Evolutionary conservation across 2,329 filamentous ascomycete species (phyloP).

Genomic region (Didymella glomerata): DNA sequence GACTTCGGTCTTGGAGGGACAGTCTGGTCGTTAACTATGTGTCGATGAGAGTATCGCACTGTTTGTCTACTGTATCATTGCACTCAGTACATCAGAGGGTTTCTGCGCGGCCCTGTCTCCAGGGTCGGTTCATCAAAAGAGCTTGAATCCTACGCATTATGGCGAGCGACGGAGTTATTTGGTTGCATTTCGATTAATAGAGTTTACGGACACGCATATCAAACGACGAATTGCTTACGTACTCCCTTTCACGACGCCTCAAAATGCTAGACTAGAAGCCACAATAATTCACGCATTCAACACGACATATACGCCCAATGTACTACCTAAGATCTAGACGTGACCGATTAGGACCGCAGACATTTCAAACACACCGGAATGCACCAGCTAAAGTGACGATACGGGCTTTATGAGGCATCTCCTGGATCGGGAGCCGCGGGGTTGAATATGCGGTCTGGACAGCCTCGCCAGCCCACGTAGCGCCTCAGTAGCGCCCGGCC

Average conservation of each 20-base stretch:
- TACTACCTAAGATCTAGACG: not conserved
- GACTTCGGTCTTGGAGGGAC: slow-evolving; percentile 18
- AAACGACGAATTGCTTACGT: slow-evolving; percentile 4
- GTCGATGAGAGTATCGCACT: slow-evolving; percentile 1
- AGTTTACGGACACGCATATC: slow-evolving; percentile 12
- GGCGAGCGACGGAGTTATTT: slow-evolving; percentile 20
- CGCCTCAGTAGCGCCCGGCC: slow-evolving; percentile 8
- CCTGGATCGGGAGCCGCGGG: slow-evolving; percentile 1
- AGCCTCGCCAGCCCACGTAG: slow-evolving; percentile 5
- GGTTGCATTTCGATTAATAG: slow-evolving; percentile 12
- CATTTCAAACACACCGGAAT: not conserved
- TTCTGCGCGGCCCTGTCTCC: not conserved
- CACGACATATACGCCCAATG: not conserved
- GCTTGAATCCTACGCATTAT: slow-evolving; percentile 16
- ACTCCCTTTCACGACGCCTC: not conserved
- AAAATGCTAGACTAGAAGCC: slow-evolving; percentile 1
- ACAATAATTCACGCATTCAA: not conserved
- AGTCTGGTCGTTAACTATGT: slow-evolving; percentile 9
- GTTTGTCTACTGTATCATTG: slow-evolving; percentile 5
- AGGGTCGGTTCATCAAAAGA: slow-evolving; percentile 5
- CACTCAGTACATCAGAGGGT: not conserved
- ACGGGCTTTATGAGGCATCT: not conserved
- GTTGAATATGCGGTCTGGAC: slow-evolving; percentile 11
- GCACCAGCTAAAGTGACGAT: not conserved
- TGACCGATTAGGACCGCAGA: not conserved